These are phyloP conservation scores for Chiua sp. DNA, from an alignment of 1,284 basidiomycete genomes.

Conservation along the genomic window DNA sequence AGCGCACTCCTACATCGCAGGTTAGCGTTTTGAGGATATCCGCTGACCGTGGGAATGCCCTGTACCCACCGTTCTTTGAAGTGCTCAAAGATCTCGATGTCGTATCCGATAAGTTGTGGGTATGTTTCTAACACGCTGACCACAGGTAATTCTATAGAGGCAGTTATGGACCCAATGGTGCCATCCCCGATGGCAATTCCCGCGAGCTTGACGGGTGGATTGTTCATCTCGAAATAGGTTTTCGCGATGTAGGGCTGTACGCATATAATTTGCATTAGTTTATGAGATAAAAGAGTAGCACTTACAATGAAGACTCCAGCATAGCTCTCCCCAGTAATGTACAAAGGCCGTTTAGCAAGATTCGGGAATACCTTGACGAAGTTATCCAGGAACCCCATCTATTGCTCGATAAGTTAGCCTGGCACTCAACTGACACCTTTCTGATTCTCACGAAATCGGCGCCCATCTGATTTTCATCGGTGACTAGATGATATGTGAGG, in stretches of 20 bases:
- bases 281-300: neutral
- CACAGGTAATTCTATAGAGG: slow-evolving; percentile 56
- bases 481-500: slow-evolving; percentile 42
- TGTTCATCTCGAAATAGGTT: slow-evolving; percentile 60
- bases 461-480: slow-evolving; percentile 69
- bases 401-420: neutral
- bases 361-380: slow-evolving; percentile 70
- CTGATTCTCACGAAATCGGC: slow-evolving; percentile 63
- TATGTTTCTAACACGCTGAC: slow-evolving; percentile 69
- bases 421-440: no score
- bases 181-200: slow-evolving; percentile 76
- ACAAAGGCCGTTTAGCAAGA: slow-evolving; percentile 61
- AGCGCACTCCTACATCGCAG: slow-evolving; percentile 51
- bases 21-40: neutral
- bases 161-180: slow-evolving; percentile 49
- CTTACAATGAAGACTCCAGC: slow-evolving; percentile 67
- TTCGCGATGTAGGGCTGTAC: slow-evolving; percentile 72
- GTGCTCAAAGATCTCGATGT: slow-evolving; percentile 65
- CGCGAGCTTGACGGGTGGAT: slow-evolving; percentile 66
- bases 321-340: slow-evolving; percentile 71
- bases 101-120: slow-evolving; percentile 41
- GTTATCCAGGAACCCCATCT: slow-evolving; percentile 71
- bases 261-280: neutral
- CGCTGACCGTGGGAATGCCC: neutral
- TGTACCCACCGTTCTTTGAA: slow-evolving; percentile 63